Evolutionary conservation across 768 basidiomycete genomes (phyloP).

Genomic region (Agaricus subrufescens): DNA sequence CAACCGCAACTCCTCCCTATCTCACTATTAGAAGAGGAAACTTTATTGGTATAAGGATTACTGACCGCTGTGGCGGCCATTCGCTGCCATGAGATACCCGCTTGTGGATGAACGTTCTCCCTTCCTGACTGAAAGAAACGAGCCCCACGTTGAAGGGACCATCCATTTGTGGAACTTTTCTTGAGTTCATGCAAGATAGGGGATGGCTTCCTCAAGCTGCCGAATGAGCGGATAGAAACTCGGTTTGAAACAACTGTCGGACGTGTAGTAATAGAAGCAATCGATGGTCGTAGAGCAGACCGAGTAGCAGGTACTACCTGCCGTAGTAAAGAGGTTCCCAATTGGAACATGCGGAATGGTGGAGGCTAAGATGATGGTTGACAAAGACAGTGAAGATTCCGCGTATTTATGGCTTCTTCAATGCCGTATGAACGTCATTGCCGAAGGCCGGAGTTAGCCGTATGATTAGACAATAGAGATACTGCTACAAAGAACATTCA

Average conservation of each 20-base stretch:
- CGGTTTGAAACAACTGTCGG: neutral
- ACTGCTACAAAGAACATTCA: neutral
- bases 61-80: slow-evolving; percentile 4
- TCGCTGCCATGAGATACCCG: slow-evolving; percentile 5
- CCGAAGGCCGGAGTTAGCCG: neutral
- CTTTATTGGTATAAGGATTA: neutral
- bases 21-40: neutral
- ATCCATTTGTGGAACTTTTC: neutral
- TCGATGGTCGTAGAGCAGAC: neutral
- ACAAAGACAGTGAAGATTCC: neutral
- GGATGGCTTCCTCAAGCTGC: slow-evolving; percentile 1
- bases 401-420: neutral
- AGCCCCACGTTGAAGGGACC: neutral
- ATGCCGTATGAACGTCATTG: slow-evolving; percentile 6
- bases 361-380: neutral
- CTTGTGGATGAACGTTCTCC: neutral
- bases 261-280: neutral
- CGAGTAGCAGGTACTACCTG: neutral
- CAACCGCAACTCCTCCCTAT: slow-evolving; percentile 70
- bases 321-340: neutral
- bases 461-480: neutral
- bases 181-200: neutral
- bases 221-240: neutral
- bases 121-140: neutral
- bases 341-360: neutral